Conservation (phyloP, 2,329 filamentous ascomycete genomes). For the Teratosphaeria nubilosa region DNA sequence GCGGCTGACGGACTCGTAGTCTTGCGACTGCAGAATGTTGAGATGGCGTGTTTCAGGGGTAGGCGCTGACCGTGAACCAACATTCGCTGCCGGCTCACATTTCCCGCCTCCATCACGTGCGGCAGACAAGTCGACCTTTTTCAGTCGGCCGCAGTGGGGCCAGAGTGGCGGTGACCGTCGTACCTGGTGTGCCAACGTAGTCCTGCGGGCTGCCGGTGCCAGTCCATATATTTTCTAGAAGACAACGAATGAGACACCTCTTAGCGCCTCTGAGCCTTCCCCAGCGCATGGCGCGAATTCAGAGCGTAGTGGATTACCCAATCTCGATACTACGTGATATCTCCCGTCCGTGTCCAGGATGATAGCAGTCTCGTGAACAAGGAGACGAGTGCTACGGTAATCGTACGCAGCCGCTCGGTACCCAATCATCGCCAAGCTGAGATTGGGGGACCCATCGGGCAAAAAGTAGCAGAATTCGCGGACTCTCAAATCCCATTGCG, state of each 20-base stretch:
- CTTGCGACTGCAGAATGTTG: not conserved
- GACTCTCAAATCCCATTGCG: not conserved
- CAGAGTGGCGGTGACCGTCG: constrained; percentile 20
- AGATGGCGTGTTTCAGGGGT: not conserved
- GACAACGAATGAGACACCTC: constrained; percentile 18
- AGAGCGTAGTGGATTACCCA: not conserved
- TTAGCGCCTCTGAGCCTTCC: not conserved
- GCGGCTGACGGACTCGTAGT: not conserved
- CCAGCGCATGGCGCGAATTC: constrained; percentile 3
- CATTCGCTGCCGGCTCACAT: not conserved
- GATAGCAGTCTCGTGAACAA: not conserved
- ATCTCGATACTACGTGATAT: not conserved
- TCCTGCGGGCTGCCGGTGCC: constrained; percentile 18
- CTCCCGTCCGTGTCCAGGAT: not conserved
- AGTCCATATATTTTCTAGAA: constrained; percentile 19
- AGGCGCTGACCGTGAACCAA: not conserved
- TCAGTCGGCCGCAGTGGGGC: constrained; percentile 8
- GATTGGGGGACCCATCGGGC: not conserved
- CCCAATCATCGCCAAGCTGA: constrained; percentile 1
- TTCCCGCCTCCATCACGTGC: not conserved
- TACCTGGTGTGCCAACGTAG: constrained; percentile 17
- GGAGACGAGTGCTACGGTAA: not conserved
- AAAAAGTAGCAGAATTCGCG: not conserved
- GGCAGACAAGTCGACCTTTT: not conserved
- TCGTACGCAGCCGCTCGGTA: not conserved